These are phyloP conservation scores for Anisodus acutangulus DNA, from an alignment of 257 asterid genomes.

Conservation along the genomic window DNA sequence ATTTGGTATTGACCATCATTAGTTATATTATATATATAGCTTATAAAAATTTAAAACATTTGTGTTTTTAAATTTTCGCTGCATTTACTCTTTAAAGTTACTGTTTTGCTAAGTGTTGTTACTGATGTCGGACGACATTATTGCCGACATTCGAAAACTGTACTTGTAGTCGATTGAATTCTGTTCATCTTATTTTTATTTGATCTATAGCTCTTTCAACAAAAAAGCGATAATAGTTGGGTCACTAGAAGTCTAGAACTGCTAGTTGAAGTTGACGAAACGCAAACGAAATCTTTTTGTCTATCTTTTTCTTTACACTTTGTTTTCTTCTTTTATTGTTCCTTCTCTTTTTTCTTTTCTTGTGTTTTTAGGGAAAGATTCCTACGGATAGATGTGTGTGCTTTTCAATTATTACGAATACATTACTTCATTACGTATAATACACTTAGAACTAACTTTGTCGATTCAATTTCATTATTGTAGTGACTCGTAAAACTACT, in stretches of 20 bases:
- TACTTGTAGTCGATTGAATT: too few species aligned
- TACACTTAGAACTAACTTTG: not conserved
- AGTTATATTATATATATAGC: too few species aligned
- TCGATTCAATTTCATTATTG: not conserved
- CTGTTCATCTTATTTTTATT: too few species aligned
- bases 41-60: too few species aligned
- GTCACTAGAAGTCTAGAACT: slow-evolving; percentile 35
- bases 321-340: not conserved
- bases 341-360: not conserved
- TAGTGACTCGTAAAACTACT: not conserved
- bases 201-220: not conserved
- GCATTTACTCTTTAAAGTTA: too few species aligned
- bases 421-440: not conserved
- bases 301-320: not conserved
- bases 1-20: too few species aligned
- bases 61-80: too few species aligned
- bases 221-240: slow-evolving; percentile 24
- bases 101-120: too few species aligned
- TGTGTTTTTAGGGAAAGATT: slow-evolving; percentile 7
- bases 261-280: slow-evolving; percentile 48
- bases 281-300: slow-evolving; percentile 32
- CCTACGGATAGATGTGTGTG: not conserved
- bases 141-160: too few species aligned
- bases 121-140: too few species aligned
- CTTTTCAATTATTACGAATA: not conserved